Evolutionary conservation across 768 basidiomycete genomes (phyloP).

Genomic region (Suillus variegatus): DNA sequence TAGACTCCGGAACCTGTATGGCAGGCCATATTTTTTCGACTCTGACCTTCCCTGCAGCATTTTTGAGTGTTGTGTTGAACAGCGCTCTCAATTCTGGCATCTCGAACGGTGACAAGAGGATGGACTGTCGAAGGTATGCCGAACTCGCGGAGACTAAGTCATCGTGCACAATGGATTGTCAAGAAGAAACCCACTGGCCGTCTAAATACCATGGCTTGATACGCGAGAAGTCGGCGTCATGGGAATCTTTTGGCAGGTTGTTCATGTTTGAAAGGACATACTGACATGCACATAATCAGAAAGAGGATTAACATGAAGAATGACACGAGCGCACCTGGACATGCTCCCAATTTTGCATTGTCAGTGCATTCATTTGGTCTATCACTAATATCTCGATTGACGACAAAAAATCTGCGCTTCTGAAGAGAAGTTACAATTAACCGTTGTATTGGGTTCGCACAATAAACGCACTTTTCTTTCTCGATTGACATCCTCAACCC

Average conservation of each 20-base stretch:
- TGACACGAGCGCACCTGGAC: slow-evolving; percentile 62
- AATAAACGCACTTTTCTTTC: slow-evolving; percentile 79
- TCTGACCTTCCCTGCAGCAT: slow-evolving; percentile 82
- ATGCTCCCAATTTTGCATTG: slow-evolving; percentile 99
- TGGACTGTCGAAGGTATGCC: slow-evolving; percentile 83
- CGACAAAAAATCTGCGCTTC: slow-evolving; percentile 87
- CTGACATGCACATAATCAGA: slow-evolving; percentile 38
- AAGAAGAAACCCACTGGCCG: slow-evolving; percentile 67
- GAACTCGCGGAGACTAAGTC: slow-evolving; percentile 49
- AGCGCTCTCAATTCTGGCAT: slow-evolving; percentile 85
- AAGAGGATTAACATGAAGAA: not conserved
- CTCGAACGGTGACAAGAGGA: slow-evolving; percentile 85
- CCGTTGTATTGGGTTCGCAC: not conserved
- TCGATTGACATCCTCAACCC: slow-evolving; percentile 91
- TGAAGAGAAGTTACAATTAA: slow-evolving; percentile 28
- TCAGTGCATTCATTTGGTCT: slow-evolving; percentile 89
- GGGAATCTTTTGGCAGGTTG: slow-evolving; percentile 89
- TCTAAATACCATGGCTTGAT: slow-evolving; percentile 99
- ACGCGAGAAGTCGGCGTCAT: slow-evolving; percentile 92
- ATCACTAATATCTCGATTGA: slow-evolving; percentile 91
- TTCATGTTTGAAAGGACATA: slow-evolving; percentile 86
- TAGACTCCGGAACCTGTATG: slow-evolving; percentile 77
- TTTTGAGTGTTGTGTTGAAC: slow-evolving; percentile 74
- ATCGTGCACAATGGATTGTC: not conserved
- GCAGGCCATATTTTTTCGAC: slow-evolving; percentile 71